Evolutionary conservation across 176 grass and related monocot genomes (phyloP).

Genomic region (Chloris gayana): DNA sequence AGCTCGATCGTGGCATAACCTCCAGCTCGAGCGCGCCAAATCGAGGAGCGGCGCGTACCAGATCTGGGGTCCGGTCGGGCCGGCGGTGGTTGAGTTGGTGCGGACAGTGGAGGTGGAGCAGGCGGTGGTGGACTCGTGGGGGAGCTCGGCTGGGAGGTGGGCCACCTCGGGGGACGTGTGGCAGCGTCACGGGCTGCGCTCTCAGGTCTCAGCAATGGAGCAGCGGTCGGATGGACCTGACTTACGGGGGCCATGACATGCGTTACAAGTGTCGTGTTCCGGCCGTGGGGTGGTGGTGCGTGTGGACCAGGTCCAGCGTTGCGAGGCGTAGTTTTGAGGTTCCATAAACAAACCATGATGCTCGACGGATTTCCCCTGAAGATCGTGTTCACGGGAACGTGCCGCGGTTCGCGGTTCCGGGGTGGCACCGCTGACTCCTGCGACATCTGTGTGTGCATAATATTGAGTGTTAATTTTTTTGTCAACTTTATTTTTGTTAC

Average conservation of each 20-base stretch:
- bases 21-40: conserved; percentile 37
- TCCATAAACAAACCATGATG: neutral
- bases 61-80: conserved; percentile 37
- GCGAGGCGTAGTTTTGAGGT: neutral
- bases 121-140: conserved; percentile 14
- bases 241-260: neutral
- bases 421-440: no score
- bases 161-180: conserved; percentile 30
- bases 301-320: neutral
- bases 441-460: no score
- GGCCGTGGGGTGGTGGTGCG: neutral
- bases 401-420: neutral
- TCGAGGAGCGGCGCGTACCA: conserved; percentile 33
- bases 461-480: no score
- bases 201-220: neutral
- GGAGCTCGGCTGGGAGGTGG: conserved; percentile 7
- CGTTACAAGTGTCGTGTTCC: neutral
- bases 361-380: neutral
- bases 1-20: conserved; percentile 35
- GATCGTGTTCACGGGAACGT: neutral
- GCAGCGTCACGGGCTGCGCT: conserved; percentile 22
- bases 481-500: no score
- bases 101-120: conserved; percentile 16
- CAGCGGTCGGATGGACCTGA: neutral
- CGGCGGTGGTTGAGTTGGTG: conserved; percentile 30